These are phyloP conservation scores for Gelatoporia subvermispora DNA, from an alignment of 768 basidiomycete genomes.

Conservation along the genomic window DNA sequence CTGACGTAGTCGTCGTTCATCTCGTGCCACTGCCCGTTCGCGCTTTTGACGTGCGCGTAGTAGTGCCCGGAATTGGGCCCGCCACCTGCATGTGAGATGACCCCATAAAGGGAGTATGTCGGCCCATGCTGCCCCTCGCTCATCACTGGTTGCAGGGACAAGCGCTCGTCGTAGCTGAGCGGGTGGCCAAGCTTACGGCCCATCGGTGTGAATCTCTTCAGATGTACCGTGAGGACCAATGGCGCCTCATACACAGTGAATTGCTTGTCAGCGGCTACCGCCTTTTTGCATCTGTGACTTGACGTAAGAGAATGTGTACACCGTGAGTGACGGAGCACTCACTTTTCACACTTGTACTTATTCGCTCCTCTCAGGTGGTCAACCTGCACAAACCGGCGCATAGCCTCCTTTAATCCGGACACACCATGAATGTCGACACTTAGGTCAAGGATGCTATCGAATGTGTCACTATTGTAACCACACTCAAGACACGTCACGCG, in stretches of 20 bases:
- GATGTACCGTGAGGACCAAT: constrained; percentile 81
- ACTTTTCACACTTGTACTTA: constrained; percentile 99
- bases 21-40: constrained; percentile 73
- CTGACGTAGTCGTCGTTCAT: constrained; percentile 89
- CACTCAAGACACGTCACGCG: constrained; percentile 85
- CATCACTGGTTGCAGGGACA: constrained; percentile 77
- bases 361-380: constrained; percentile 86
- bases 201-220: constrained; percentile 90
- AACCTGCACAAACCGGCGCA: constrained; percentile 74
- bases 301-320: neutral
- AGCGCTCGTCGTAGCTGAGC: constrained; percentile 71
- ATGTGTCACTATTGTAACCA: constrained; percentile 87
- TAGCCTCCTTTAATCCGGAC: constrained; percentile 59
- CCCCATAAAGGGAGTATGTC: constrained; percentile 81
- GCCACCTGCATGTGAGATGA: constrained; percentile 89
- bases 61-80: constrained; percentile 97
- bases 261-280: constrained; percentile 84
- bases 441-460: constrained; percentile 91
- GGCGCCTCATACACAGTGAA: constrained; percentile 90
- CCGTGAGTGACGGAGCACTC: constrained; percentile 24
- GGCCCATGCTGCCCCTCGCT: constrained; percentile 75
- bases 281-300: constrained; percentile 75
- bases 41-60: constrained; percentile 75
- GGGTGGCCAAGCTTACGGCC: constrained; percentile 81
- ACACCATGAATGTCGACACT: constrained; percentile 81